phyloP scores from a whole-genome alignment of 805 yeast species.

The Cyberlindnera saturnus region DNA sequence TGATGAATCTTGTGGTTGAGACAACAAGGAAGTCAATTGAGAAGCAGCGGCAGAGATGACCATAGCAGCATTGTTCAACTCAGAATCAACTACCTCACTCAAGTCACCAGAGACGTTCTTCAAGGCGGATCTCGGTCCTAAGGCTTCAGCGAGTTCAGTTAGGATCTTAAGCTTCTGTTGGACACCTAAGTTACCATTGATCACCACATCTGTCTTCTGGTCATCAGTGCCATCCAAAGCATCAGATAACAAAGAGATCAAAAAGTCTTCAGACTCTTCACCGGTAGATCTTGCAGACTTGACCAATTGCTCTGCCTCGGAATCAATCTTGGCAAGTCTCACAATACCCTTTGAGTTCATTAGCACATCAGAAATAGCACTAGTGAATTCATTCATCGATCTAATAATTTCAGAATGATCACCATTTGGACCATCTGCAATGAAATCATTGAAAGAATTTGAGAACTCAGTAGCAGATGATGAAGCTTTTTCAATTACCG shows the following conservation, averaged over 20 bases:
- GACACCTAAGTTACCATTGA: constrained; percentile 66
- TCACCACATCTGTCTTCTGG: constrained; percentile 70
- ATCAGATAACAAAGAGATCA: constrained; percentile 51
- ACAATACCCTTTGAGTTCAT: constrained; percentile 65
- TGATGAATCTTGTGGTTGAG: constrained; percentile 43
- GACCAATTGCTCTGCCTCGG: constrained; percentile 46
- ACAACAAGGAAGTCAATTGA: constrained; percentile 47
- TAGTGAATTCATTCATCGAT: constrained; percentile 56
- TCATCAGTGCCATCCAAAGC: constrained; percentile 47
- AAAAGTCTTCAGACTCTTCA: constrained; percentile 53
- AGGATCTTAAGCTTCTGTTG: constrained; percentile 65
- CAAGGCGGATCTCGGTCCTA: constrained; percentile 38
- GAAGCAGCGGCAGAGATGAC: constrained; percentile 62
- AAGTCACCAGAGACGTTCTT: constrained; percentile 43
- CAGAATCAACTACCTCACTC: constrained; percentile 66
- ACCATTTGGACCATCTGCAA: constrained; percentile 69
- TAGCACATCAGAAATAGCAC: constrained; percentile 56
- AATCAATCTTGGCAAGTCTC: constrained; percentile 43
- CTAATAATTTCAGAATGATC: constrained; percentile 58
- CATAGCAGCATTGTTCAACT: constrained; percentile 66
- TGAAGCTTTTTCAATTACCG: constrained; percentile 65
- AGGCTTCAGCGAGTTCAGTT: constrained; percentile 46
- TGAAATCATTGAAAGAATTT: constrained; percentile 62
- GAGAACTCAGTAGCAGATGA: constrained; percentile 76
- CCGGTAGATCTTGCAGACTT: constrained; percentile 50